Conservation (phyloP, 2,329 filamentous ascomycete species). For the Ophiocordyceps robertsii region DNA sequence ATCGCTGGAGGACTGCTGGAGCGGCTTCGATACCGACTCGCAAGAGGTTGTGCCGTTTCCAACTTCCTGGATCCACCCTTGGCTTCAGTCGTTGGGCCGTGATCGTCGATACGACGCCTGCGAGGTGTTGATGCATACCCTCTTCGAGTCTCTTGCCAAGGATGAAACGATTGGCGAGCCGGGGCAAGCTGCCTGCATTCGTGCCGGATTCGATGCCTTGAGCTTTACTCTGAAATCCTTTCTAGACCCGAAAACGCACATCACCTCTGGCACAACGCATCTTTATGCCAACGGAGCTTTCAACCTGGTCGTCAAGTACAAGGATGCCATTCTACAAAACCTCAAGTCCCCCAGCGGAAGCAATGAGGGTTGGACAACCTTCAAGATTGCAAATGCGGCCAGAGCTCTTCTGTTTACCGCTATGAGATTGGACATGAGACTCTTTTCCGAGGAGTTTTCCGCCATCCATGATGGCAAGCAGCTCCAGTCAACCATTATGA, state of each 20-base stretch:
- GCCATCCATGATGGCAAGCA: conserved; percentile 46
- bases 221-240: conserved; percentile 44
- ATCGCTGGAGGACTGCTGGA: conserved; percentile 35
- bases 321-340: conserved; percentile 38
- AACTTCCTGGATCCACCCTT: conserved; percentile 65
- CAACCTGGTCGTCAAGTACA: conserved; percentile 50
- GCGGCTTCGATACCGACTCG: conserved; percentile 24
- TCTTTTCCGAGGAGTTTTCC: conserved; percentile 30
- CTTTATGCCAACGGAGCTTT: conserved; percentile 53
- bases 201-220: conserved; percentile 49
- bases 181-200: conserved; percentile 47
- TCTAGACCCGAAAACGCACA: conserved; percentile 27
- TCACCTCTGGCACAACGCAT: conserved; percentile 38
- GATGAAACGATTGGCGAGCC: conserved; percentile 39
- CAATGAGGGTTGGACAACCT: conserved; percentile 23
- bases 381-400: conserved; percentile 30
- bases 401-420: conserved; percentile 38
- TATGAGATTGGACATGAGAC: conserved; percentile 29
- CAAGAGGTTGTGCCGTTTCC: conserved; percentile 44
- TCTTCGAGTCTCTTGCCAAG: conserved; percentile 52
- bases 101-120: conserved; percentile 69
- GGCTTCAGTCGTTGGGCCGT: conserved; percentile 63
- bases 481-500: conserved; percentile 53
- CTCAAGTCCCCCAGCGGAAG: conserved; percentile 13
- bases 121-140: conserved; percentile 61